phyloP scores from a whole-genome alignment of 805 yeast genomes.

The Candida krabiensis region DNA sequence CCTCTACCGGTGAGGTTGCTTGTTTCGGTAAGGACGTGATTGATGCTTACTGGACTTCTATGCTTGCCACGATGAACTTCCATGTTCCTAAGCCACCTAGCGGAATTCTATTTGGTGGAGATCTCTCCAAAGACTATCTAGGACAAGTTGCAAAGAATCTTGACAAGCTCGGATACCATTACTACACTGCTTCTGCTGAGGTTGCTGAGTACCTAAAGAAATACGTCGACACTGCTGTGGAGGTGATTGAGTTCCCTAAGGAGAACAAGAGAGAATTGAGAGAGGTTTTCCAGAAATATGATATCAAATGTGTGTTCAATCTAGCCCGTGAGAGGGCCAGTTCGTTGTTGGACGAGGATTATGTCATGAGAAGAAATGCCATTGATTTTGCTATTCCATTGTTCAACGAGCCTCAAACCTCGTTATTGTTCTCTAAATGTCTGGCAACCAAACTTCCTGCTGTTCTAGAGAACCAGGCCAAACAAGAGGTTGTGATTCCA shows the following conservation, averaged over 20 bases:
- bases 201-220: constrained; percentile 69
- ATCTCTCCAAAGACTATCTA: constrained; percentile 65
- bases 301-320: constrained; percentile 87
- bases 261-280: constrained; percentile 91
- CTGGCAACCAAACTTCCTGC: constrained; percentile 67
- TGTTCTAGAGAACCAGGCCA: constrained; percentile 48
- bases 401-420: constrained; percentile 95
- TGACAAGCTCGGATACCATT: constrained; percentile 75
- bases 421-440: constrained; percentile 81
- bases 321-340: constrained; percentile 91
- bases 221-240: constrained; percentile 46
- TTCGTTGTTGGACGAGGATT: constrained; percentile 79
- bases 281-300: constrained; percentile 86
- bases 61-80: constrained; percentile 97
- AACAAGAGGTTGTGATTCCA: constrained; percentile 59
- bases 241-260: constrained; percentile 85
- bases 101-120: constrained; percentile 95
- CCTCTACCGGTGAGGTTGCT: constrained; percentile 98
- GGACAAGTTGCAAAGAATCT: constrained; percentile 72
- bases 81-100: constrained; percentile 87
- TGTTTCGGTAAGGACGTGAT: constrained; percentile 83
- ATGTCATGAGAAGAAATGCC: constrained; percentile 98
- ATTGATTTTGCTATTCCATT: constrained; percentile 96
- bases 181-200: constrained; percentile 70
- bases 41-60: constrained; percentile 97